phyloP scores from a whole-genome alignment of 2,329 filamentous ascomycete species.

The Nemania sp. region DNA sequence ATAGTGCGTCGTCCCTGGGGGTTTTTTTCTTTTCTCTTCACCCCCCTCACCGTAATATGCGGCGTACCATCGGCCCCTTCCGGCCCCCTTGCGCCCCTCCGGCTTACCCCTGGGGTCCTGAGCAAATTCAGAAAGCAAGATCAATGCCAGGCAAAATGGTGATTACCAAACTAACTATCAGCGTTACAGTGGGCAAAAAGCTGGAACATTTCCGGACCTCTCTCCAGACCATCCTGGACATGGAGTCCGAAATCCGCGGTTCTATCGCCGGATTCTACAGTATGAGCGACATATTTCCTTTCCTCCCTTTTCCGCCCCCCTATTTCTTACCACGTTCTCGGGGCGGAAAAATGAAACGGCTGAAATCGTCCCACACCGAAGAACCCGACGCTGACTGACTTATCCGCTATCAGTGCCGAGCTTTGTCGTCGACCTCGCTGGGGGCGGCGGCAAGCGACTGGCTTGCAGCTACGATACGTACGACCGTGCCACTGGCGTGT shows the following conservation, averaged over 20 bases:
- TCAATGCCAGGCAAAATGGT: no score
- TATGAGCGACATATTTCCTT: no score
- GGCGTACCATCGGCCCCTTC: not conserved
- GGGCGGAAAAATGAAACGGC: not conserved
- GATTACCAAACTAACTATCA: not conserved
- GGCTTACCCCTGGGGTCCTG: no score
- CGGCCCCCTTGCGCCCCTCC: no score
- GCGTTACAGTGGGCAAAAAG: conserved; percentile 50
- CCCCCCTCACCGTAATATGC: not conserved
- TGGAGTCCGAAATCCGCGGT: conserved; percentile 61
- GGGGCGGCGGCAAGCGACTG: conserved; percentile 65
- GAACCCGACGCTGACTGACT: no score
- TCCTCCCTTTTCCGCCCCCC: not conserved
- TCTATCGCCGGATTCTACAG: conserved; percentile 64
- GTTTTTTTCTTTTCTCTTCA: not conserved
- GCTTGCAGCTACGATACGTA: conserved; percentile 58
- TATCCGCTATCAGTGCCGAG: conserved; percentile 46
- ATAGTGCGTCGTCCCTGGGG: conserved; percentile 42
- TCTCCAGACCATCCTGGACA: conserved; percentile 58
- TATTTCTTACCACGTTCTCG: not conserved
- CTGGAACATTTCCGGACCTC: conserved; percentile 66
- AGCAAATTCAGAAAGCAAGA: no score
- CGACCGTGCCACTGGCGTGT: conserved; percentile 55
- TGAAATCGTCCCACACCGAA: no score
- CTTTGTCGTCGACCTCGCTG: conserved; percentile 66